These are phyloP conservation scores for Kockiozyma suomiensis DNA, from an alignment of 805 yeast species.

Conservation along the genomic window DNA sequence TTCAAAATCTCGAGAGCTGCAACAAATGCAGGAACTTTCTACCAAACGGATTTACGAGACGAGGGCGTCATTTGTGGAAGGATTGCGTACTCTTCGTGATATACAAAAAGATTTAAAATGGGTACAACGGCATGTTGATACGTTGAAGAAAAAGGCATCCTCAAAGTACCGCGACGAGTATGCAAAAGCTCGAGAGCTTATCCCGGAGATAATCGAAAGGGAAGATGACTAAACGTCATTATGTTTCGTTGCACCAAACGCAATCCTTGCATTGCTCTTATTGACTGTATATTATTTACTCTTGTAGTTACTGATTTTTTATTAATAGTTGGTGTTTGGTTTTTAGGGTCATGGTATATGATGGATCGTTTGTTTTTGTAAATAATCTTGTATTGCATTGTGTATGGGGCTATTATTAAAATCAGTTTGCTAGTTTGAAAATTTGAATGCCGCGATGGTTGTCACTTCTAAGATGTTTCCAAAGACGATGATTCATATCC, in stretches of 20 bases:
- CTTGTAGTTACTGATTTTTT: not conserved
- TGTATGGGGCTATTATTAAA: too few relatives aligned
- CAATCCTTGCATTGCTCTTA: too few relatives aligned
- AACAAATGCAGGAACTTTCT: constrained; percentile 27
- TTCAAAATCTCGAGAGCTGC: constrained; percentile 26
- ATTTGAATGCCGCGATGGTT: too few relatives aligned
- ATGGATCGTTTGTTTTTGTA: not conserved
- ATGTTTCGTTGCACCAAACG: too few relatives aligned
- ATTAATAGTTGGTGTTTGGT: not conserved
- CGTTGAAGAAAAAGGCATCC: constrained; percentile 20
- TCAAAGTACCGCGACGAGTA: constrained; percentile 23
- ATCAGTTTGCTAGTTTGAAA: not conserved
- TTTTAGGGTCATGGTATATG: too few relatives aligned
- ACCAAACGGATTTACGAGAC: constrained; percentile 15
- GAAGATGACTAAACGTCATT: constrained; percentile 14
- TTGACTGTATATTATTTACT: constrained; percentile 9
- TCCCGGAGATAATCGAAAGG: constrained; percentile 32
- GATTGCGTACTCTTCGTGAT: constrained; percentile 23
- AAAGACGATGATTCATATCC: too few relatives aligned
- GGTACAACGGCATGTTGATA: constrained; percentile 32
- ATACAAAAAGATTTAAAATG: constrained; percentile 32
- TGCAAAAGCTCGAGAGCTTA: constrained; percentile 22
- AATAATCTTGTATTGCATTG: not conserved
- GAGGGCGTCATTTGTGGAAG: constrained; percentile 24
- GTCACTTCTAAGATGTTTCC: too few relatives aligned